Percentiles rank a stretch among this genome's conserved stretches.
These are phyloP conservation scores for Circinella umbellata DNA, from an alignment of 371 early-diverging fungal genomes.

Conservation along the genomic window DNA sequence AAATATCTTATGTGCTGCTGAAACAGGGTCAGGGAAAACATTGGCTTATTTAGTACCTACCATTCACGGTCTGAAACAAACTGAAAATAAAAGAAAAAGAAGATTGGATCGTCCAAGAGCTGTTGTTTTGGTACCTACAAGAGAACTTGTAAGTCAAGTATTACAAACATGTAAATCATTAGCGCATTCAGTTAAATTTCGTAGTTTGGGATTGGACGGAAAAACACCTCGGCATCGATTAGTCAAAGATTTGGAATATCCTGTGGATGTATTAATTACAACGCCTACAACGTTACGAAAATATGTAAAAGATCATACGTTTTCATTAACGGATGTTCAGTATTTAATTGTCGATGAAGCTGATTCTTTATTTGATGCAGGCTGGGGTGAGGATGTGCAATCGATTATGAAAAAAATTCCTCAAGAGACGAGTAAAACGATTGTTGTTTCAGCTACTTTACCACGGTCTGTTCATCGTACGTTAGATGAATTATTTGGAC, in stretches of 20 bases:
- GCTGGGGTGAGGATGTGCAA: conserved; percentile 73
- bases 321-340: conserved; percentile 63
- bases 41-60: conserved; percentile 94
- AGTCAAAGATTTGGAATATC: conserved; percentile 43
- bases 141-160: conserved; percentile 88
- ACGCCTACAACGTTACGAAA: conserved; percentile 73
- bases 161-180: conserved; percentile 65
- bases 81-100: conserved; percentile 62
- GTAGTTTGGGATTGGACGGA: conserved; percentile 66
- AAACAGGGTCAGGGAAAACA: conserved; percentile 99
- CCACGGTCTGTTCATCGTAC: conserved; percentile 76
- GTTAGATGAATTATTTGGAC: conserved; percentile 59
- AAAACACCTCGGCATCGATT: conserved; percentile 44
- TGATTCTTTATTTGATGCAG: conserved; percentile 88
- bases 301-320: conserved; percentile 41
- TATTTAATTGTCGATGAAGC: conserved; percentile 92
- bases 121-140: conserved; percentile 88
- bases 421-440: conserved; percentile 34
- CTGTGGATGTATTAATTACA: conserved; percentile 83
- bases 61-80: conserved; percentile 68
- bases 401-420: conserved; percentile 24
- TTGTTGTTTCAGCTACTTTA: conserved; percentile 87
- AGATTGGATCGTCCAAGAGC: conserved; percentile 73
- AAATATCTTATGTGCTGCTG: conserved; percentile 85
- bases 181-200: conserved; percentile 73